Base-by-base conservation (phyloP, 768 basidiomycete genomes). In the Trametes sanguinea region DNA sequence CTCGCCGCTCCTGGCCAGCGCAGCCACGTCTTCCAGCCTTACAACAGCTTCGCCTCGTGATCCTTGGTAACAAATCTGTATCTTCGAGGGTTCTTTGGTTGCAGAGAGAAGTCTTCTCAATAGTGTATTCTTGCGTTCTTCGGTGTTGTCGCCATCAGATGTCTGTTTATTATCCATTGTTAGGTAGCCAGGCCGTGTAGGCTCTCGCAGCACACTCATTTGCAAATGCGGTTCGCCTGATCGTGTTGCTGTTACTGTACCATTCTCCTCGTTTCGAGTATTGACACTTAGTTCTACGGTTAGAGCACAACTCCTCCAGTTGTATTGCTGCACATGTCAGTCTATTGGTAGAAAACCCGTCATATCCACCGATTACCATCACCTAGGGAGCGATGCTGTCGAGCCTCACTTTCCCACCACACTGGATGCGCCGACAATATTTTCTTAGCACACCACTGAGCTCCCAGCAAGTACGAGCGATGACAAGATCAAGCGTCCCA, bases 1-100 rank as follows among this genome's bases (percentile, higher is more conserved):
- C 57, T 63, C 47, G 47, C 9, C 22, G 57, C 62, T 17, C 62
- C 62, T 32, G 57, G 56, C 45, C 56, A 63, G 62, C 43, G 50
- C 29, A 35, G 44, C 13, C 62, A 58, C n/a, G 51, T 57, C 22
- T 63, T 63, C 50, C 51, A 51, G 48, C 50, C 57, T n/a, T 8
- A 30, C 35, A 37, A 37, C 35, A 11, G 35, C 35, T 11, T 1
- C 35, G 35, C 35, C 6, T 37, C 35, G 35, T 37, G 35, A 37
- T 37, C 14, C 14, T 8, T 43, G 42, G 42, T 13, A 5, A 43
- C 9, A 13, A 13, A 39, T 39, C 7, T 7, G 39, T 39, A 13
- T 13, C 13, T 39, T 39, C 39, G 39, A 39, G 39, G 13, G 39
- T 39, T 7, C 39, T 39, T 39, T 2, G 39, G 39, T 39, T 39